Evolutionary conservation across 1,284 basidiomycete species (phyloP).

Genomic region (Kwoniella shivajii): DNA sequence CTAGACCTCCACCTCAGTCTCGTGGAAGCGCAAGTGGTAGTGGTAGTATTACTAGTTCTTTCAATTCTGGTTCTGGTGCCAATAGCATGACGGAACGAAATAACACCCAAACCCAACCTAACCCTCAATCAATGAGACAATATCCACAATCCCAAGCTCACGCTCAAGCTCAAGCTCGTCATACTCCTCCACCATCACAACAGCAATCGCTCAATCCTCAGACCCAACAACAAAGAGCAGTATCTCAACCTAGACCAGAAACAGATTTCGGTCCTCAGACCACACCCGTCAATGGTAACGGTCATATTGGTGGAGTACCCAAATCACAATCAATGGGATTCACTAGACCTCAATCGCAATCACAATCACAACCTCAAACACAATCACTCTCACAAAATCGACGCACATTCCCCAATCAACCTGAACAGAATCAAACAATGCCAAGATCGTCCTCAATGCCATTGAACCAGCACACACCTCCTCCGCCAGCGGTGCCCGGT

Average conservation of each 20-base stretch:
- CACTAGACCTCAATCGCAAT: constrained; percentile 1
- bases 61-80: neutral
- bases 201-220: constrained; percentile 5
- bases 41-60: neutral
- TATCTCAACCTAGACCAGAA: constrained; percentile 14
- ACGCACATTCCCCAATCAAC: neutral
- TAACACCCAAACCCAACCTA: neutral
- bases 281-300: neutral
- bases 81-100: too few relatives aligned
- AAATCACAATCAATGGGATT: constrained; percentile 50
- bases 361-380: neutral
- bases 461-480: constrained; percentile 12
- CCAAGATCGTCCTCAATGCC: constrained; percentile 31
- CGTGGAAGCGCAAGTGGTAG: neutral
- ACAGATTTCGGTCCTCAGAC: neutral
- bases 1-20: neutral
- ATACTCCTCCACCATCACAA: neutral
- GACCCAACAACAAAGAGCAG: constrained; percentile 13
- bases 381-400: constrained; percentile 1
- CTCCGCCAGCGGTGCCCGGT: neutral
- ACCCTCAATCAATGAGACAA: neutral
- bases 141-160: neutral
- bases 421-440: constrained; percentile 10
- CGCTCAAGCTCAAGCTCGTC: neutral
- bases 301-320: constrained; percentile 14